Evolutionary conservation across 768 basidiomycete genomes (phyloP).

Genomic region (Pleurotus cornucopiae): DNA sequence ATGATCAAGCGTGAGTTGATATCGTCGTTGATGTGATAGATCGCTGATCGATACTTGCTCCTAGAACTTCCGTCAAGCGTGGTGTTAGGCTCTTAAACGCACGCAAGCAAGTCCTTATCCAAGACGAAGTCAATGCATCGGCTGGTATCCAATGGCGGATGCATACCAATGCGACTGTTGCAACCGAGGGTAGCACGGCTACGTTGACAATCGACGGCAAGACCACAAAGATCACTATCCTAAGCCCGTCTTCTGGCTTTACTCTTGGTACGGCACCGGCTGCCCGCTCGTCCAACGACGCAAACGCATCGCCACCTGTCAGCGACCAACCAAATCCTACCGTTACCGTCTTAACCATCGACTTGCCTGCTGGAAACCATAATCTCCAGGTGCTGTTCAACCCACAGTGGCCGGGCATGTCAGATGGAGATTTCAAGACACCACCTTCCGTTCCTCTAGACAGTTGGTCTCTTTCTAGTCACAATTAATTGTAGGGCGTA

Average conservation of each 20-base stretch:
- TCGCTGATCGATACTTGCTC: slow-evolving; percentile 13
- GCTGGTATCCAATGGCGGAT: slow-evolving; percentile 79
- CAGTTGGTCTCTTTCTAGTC: slow-evolving; percentile 77
- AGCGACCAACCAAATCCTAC: slow-evolving; percentile 73
- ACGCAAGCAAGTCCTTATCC: slow-evolving; percentile 84
- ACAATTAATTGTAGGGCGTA: slow-evolving; percentile 40
- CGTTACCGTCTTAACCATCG: slow-evolving; percentile 77
- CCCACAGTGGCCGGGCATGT: slow-evolving; percentile 85
- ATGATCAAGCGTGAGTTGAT: slow-evolving; percentile 60
- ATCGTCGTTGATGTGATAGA: background rate
- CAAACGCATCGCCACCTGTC: slow-evolving; percentile 58
- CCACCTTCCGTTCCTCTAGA: slow-evolving; percentile 69
- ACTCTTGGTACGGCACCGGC: slow-evolving; percentile 54
- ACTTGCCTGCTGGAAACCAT: slow-evolving; percentile 64
- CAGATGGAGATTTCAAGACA: slow-evolving; percentile 52
- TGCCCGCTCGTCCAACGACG: slow-evolving; percentile 36
- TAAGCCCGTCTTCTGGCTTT: slow-evolving; percentile 67
- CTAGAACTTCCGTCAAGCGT: slow-evolving; percentile 70
- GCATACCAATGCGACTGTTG: slow-evolving; percentile 91
- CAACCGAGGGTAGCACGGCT: slow-evolving; percentile 49
- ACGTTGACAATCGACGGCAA: slow-evolving; percentile 70
- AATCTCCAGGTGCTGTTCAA: slow-evolving; percentile 84
- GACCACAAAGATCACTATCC: slow-evolving; percentile 60
- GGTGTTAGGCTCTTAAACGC: slow-evolving; percentile 81
- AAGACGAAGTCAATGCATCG: slow-evolving; percentile 79